These are phyloP conservation scores for Dryadomyces sulphureus DNA, from an alignment of 2,329 filamentous ascomycete genomes.

Conservation along the genomic window DNA sequence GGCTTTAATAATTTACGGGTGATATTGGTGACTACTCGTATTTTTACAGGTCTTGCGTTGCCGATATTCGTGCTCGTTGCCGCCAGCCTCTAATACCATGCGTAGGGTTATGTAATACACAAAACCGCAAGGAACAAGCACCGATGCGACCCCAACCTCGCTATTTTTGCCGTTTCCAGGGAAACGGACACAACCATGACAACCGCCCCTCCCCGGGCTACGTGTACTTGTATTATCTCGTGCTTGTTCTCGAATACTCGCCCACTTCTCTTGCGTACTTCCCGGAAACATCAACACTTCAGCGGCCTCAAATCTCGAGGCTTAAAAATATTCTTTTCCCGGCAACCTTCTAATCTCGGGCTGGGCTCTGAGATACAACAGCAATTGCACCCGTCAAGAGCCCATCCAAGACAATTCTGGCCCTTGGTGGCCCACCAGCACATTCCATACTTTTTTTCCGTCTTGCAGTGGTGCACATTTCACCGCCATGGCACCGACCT, in stretches of 20 bases:
- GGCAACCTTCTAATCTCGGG: neutral
- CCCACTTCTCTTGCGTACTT: neutral
- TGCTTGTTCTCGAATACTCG: neutral
- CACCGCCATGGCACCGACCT: neutral
- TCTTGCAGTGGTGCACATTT: too few relatives aligned
- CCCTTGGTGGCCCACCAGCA: conserved; percentile 1
- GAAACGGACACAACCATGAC: neutral
- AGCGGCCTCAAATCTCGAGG: neutral
- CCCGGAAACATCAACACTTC: neutral
- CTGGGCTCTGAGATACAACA: neutral
- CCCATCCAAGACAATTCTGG: neutral
- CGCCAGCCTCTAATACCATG: too few relatives aligned
- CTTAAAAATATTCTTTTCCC: neutral
- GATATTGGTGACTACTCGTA: too few relatives aligned
- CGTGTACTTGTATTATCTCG: neutral
- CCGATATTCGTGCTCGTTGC: too few relatives aligned
- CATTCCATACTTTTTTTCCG: too few relatives aligned
- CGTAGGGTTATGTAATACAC: too few relatives aligned
- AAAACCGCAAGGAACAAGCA: too few relatives aligned
- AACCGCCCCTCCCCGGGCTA: neutral
- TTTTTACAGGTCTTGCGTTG: too few relatives aligned
- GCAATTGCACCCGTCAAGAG: too few relatives aligned
- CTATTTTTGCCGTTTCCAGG: neutral
- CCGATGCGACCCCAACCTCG: neutral
- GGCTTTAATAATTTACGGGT: too few relatives aligned